Conservation (phyloP, 257 asterid species). For the Cynanchum wilfordii region DNA sequence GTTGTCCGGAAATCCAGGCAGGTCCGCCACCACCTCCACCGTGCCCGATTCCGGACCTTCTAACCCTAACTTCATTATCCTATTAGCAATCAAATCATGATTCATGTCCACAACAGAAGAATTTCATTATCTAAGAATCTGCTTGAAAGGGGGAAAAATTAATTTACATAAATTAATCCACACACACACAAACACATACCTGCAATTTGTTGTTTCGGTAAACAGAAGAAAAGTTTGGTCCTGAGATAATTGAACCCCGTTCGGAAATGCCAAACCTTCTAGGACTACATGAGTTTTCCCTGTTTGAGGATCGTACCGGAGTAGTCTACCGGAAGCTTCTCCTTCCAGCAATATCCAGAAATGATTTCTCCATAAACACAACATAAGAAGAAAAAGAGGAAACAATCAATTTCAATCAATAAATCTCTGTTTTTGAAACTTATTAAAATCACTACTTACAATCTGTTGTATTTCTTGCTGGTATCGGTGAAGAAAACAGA, state of each 20-base stretch:
- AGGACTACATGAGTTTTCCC: constrained; percentile 63
- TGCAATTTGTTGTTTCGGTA: constrained; percentile 91
- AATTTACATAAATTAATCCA: too few species aligned
- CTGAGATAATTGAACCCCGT: constrained; percentile 78
- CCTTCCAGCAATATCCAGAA: constrained; percentile 84
- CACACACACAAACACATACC: constrained; percentile 26
- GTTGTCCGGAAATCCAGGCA: constrained; percentile 91
- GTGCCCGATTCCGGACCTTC: constrained; percentile 56
- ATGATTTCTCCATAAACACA: constrained; percentile 44
- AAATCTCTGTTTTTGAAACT: too few species aligned
- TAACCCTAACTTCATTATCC: constrained; percentile 66
- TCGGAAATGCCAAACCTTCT: constrained; percentile 75
- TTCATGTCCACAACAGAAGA: too few species aligned
- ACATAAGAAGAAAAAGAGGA: too few species aligned
- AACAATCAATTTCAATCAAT: too few species aligned
- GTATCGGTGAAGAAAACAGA: constrained; percentile 93
- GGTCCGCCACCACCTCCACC: constrained; percentile 45
- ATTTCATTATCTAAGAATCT: too few species aligned
- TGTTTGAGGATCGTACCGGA: constrained; percentile 68
- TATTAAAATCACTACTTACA: constrained; percentile 44
- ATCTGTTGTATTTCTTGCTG: constrained; percentile 70
- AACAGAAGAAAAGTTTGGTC: constrained; percentile 74
- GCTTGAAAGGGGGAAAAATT: too few species aligned
- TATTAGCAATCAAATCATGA: constrained; percentile 9
- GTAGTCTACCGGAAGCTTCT: constrained; percentile 75